phyloP scores from a whole-genome alignment of 768 basidiomycete species.

The Russula ochroleuca region DNA sequence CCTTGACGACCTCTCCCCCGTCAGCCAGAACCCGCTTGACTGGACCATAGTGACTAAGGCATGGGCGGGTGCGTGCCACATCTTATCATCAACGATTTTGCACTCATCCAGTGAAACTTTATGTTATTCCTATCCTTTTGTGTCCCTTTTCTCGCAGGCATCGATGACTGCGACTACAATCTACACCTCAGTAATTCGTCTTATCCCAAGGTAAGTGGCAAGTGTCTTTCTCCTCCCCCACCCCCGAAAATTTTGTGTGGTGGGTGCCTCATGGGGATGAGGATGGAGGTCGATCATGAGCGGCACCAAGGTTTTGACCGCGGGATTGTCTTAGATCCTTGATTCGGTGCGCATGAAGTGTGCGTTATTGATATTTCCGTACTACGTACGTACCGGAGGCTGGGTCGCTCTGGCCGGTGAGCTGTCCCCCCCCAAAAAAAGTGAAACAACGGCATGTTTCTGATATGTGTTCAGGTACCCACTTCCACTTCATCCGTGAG shows the following conservation, averaged over 20 bases:
- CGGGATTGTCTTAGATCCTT: conserved; percentile 29
- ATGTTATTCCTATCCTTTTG: not conserved
- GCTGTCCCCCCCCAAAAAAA: not conserved
- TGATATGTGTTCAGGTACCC: conserved; percentile 44
- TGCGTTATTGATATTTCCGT: conserved; percentile 49
- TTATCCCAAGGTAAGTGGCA: conserved; percentile 59
- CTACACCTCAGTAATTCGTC: conserved; percentile 76
- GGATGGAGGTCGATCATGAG: not conserved
- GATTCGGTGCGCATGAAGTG: conserved; percentile 43
- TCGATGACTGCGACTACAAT: conserved; percentile 73
- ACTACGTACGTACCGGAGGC: conserved; percentile 55
- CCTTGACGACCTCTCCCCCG: conserved; percentile 25
- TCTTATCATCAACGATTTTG: not conserved
- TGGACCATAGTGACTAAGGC: conserved; percentile 20
- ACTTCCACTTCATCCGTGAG: conserved; percentile 66
- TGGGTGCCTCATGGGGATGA: not conserved
- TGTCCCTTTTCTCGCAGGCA: conserved; percentile 37
- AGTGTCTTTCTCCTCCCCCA: not conserved
- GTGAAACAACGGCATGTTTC: not conserved
- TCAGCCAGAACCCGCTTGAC: conserved; percentile 30
- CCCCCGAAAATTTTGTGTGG: not conserved
- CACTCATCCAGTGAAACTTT: too few species aligned
- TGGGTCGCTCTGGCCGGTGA: conserved; percentile 53
- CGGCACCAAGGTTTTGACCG: not conserved
- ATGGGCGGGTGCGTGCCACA: conserved; percentile 26